phyloP scores from a whole-genome alignment of 2,329 filamentous ascomycete genomes.

The Aschersonia sp. region DNA sequence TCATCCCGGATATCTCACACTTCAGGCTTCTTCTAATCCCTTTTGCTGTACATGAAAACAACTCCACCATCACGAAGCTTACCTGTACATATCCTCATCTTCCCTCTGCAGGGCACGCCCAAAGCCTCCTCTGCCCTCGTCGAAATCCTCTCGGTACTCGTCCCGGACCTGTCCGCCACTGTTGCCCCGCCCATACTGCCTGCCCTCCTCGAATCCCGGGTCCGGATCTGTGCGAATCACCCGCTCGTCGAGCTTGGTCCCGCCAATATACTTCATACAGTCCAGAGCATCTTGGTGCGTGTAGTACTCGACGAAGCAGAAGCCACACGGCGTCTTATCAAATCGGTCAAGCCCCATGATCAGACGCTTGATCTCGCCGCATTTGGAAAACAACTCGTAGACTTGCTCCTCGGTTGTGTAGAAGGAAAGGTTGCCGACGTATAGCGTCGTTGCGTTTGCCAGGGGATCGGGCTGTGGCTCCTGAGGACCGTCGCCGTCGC shows the following conservation, averaged over 20 bases:
- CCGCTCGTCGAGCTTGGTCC: conserved; percentile 94
- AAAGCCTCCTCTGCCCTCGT: conserved; percentile 83
- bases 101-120: conserved; percentile 55
- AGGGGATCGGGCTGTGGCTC: conserved; percentile 53
- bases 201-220: conserved; percentile 87
- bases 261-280: conserved; percentile 96
- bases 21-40: no score
- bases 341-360: conserved; percentile 97
- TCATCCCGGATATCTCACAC: no score
- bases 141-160: conserved; percentile 94
- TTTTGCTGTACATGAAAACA: no score
- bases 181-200: conserved; percentile 91
- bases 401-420: conserved; percentile 99
- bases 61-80: neutral
- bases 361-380: conserved; percentile 93
- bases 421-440: conserved; percentile 95
- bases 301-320: conserved; percentile 99
- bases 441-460: conserved; percentile 80
- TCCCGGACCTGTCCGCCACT: conserved; percentile 94
- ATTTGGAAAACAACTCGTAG: conserved; percentile 90
- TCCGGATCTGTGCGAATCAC: conserved; percentile 93
- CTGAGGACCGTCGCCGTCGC: conserved; percentile 18
- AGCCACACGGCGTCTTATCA: conserved; percentile 94
- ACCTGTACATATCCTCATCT: conserved; percentile 16
- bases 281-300: conserved; percentile 93